Evolutionary conservation across 306 rosid genomes (phyloP), one percentile per base, ranked within the genome.

Genomic region (Fragaria vesca): DNA sequence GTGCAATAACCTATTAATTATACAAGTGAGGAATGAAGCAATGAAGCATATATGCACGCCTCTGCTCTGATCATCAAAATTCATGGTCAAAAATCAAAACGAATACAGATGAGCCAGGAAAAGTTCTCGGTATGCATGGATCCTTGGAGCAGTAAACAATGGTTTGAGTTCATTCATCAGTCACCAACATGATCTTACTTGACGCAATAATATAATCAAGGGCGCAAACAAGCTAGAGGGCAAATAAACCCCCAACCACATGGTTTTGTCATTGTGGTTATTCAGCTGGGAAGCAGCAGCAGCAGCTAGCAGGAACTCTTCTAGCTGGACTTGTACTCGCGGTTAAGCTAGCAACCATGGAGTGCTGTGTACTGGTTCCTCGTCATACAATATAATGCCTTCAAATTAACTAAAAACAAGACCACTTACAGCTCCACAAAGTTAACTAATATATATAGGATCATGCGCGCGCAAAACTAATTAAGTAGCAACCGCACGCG

Each of bases 391-490:
- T 60, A 15, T 6, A 32, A 32, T 8, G 11, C 67, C 67, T 62
- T 62, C 5, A 34, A 16, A 65, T 65, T 7, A 18, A 61, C 7
- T 6, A 63, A 24, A 43, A 16, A 32, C 43, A 34, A 32, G 46
- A 65, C 45, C 45, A 32, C 34, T 32, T 32, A 65, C 45, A 32
- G 4, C 45, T 42, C 45, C 45, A 42, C 45, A 43, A 43, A 38
- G 47, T 66, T 66, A 66, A 36, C 15, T 65, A 66, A 84, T 81
- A 42, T n/a, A 42, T 72, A 82, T 90, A 90, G 93, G 93, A 90
- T 90, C 91, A 87, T 85, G 93, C 91, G 90, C 91, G 82, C 40
- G 16, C 71, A 66, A 36, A 43, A 38, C 16, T 66, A 17, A 66
- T 36, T 38, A 71, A 55, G 69, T 38, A 63, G 69, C 78, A 47